Conservation (phyloP, 768 basidiomycete genomes). For the Phaeotremella skinneri region DNA sequence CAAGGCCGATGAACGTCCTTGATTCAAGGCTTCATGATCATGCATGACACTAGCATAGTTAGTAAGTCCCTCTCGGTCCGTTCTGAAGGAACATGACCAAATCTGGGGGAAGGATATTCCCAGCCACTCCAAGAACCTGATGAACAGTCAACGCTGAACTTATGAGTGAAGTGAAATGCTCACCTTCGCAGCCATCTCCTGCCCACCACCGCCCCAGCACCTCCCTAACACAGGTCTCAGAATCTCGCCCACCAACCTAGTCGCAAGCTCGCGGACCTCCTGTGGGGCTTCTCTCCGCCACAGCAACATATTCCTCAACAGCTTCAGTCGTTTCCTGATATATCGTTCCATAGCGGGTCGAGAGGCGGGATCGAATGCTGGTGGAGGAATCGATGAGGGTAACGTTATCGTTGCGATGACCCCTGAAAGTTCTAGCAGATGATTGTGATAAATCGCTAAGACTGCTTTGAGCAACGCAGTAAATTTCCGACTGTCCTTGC, state of each 20-base stretch:
- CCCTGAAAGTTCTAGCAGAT: constrained; percentile 52
- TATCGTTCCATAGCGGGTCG: constrained; percentile 70
- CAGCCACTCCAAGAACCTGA: constrained; percentile 28
- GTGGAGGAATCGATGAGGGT: constrained; percentile 40
- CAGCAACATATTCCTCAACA: constrained; percentile 67
- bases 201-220: constrained; percentile 86
- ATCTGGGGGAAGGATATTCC: constrained; percentile 33
- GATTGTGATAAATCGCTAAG: constrained; percentile 58
- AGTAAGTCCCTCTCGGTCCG: constrained; percentile 6
- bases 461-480: constrained; percentile 59
- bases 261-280: constrained; percentile 59
- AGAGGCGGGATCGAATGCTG: constrained; percentile 72
- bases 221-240: constrained; percentile 67
- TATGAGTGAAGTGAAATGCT: constrained; percentile 9
- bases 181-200: constrained; percentile 64
- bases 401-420: constrained; percentile 31
- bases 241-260: constrained; percentile 60
- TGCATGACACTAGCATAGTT: neutral
- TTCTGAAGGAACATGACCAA: constrained; percentile 26
- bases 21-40: neutral
- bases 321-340: constrained; percentile 65
- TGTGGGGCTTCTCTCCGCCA: constrained; percentile 75
- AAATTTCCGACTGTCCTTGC: constrained; percentile 55
- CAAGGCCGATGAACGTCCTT: too few species aligned
- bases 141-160: constrained; percentile 4